phyloP scores from a whole-genome alignment of 78 protist species.

The Acrasis kona region DNA sequence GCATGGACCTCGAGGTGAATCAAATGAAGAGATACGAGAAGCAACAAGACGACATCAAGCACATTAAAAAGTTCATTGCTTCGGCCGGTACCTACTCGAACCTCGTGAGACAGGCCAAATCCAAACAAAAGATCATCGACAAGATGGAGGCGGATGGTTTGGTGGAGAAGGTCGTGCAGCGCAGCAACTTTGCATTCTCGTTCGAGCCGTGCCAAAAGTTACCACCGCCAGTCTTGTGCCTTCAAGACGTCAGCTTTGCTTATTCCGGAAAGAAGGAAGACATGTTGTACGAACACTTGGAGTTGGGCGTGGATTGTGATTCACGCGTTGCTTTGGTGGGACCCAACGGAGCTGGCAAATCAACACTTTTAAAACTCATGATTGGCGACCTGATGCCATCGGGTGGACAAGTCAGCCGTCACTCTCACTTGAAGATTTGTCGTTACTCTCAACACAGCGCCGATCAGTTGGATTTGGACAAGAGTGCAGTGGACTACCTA shows the following conservation, averaged over 20 bases:
- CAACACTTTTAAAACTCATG: slow-evolving; percentile 86
- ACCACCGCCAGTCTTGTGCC: slow-evolving; percentile 75
- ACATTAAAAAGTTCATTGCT: slow-evolving; percentile 63
- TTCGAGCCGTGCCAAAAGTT: slow-evolving; percentile 69
- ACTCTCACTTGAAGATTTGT: slow-evolving; percentile 66
- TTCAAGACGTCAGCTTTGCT: slow-evolving; percentile 64
- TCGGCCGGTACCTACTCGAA: not conserved
- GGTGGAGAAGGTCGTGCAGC: slow-evolving; percentile 48
- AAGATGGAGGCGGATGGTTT: slow-evolving; percentile 87
- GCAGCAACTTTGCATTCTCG: slow-evolving; percentile 35
- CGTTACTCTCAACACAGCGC: slow-evolving; percentile 79
- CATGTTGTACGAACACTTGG: slow-evolving; percentile 54
- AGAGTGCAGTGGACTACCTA: slow-evolving; percentile 45
- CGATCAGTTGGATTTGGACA: slow-evolving; percentile 64
- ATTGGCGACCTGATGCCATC: slow-evolving; percentile 65
- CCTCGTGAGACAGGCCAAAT: slow-evolving; percentile 32
- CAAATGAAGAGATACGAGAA: slow-evolving; percentile 52
- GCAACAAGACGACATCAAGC: slow-evolving; percentile 50
- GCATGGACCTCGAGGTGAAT: slow-evolving; percentile 42
- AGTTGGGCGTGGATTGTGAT: slow-evolving; percentile 56
- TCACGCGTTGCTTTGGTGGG: slow-evolving; percentile 87
- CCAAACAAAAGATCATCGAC: slow-evolving; percentile 54
- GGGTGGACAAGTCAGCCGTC: slow-evolving; percentile 52
- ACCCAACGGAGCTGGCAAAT: slow-evolving; percentile 90
- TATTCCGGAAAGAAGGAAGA: slow-evolving; percentile 69